Evolutionary conservation across 257 asterid species (phyloP).

Genomic region (Cruciata laevipes): DNA sequence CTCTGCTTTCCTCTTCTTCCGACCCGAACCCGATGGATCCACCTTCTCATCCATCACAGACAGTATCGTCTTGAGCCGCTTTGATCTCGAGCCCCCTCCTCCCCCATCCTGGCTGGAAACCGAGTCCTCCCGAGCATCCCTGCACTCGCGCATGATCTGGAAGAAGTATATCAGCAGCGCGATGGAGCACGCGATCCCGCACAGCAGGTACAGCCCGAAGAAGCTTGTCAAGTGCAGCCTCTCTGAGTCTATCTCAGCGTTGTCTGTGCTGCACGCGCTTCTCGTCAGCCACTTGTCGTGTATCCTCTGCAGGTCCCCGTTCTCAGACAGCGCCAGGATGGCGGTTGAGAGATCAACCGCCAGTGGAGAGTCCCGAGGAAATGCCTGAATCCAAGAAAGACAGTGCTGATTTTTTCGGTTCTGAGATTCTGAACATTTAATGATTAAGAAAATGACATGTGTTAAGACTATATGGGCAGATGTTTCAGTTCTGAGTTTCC

Average conservation of each 20-base stretch:
- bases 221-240: constrained; percentile 51
- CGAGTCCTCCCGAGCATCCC: constrained; percentile 23
- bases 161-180: constrained; percentile 59
- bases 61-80: constrained; percentile 46
- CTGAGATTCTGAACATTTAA: no score
- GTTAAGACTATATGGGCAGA: no score
- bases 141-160: constrained; percentile 39
- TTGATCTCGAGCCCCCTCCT: constrained; percentile 34
- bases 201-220: constrained; percentile 36
- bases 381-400: constrained; percentile 37
- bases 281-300: constrained; percentile 83
- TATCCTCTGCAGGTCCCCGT: constrained; percentile 88
- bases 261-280: constrained; percentile 29
- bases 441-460: no score
- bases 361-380: constrained; percentile 56
- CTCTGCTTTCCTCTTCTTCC: constrained; percentile 65
- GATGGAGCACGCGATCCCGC: constrained; percentile 53
- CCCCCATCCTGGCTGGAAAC: constrained; percentile 20
- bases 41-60: constrained; percentile 64
- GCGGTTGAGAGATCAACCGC: constrained; percentile 52
- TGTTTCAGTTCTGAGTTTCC: no score
- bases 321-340: constrained; percentile 69
- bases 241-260: constrained; percentile 30
- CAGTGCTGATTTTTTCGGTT: neutral
- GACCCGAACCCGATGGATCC: constrained; percentile 31